Evolutionary conservation across 352 stramenopile species (phyloP).

Genomic region (Aphanomyces cochlioides): DNA sequence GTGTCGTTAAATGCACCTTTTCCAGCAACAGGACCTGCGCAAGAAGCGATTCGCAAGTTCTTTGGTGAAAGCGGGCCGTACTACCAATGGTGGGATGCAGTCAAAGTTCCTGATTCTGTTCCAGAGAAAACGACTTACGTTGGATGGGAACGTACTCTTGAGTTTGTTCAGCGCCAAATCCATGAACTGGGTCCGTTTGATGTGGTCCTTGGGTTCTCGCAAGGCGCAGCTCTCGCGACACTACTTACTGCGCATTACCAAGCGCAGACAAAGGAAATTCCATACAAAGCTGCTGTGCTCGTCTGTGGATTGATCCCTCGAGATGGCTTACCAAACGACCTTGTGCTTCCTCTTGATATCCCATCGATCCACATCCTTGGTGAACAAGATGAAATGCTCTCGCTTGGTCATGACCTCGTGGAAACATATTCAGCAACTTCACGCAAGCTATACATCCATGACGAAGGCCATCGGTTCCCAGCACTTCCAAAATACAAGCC

Average conservation of each 20-base stretch:
- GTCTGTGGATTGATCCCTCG: constrained; percentile 21
- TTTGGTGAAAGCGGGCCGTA: constrained; percentile 33
- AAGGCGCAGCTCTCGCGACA: constrained; percentile 39
- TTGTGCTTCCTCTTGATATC: constrained; percentile 7
- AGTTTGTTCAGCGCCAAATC: constrained; percentile 56
- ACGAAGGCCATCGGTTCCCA: constrained; percentile 39
- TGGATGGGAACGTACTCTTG: constrained; percentile 30
- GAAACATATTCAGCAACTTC: constrained; percentile 32
- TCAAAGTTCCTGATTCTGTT: constrained; percentile 16
- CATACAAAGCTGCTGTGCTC: constrained; percentile 26
- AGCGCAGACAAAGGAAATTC: not conserved
- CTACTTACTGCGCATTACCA: constrained; percentile 24
- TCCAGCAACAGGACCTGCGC: constrained; percentile 27
- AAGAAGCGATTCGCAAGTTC: constrained; percentile 24
- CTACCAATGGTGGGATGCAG: constrained; percentile 35
- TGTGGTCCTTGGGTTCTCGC: constrained; percentile 78
- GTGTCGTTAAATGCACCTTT: constrained; percentile 21
- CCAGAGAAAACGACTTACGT: constrained; percentile 16
- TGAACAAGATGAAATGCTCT: constrained; percentile 49
- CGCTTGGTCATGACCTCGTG: constrained; percentile 40
- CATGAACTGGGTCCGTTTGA: constrained; percentile 59
- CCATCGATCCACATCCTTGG: constrained; percentile 60
- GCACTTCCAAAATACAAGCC: constrained; percentile 31
- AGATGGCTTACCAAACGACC: constrained; percentile 10
- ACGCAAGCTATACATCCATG: constrained; percentile 33